Evolutionary conservation across 306 rosid genomes (phyloP), one percentile per base, ranked within the genome.

Genomic region (Hippophae tibetana): DNA sequence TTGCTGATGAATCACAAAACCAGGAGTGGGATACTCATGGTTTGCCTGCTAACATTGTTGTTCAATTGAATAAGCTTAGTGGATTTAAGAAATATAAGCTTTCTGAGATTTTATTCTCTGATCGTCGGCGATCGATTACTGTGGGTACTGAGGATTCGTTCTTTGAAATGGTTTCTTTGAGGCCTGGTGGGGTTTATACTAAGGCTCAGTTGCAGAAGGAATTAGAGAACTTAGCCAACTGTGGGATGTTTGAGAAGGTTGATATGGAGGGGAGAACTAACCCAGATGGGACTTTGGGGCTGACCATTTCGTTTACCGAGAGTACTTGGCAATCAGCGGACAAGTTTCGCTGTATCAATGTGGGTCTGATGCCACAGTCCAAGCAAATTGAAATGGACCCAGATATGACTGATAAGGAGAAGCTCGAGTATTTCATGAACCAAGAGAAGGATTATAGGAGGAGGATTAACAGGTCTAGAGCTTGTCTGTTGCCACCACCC

Each of bases 221-320:
- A 81, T 81, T 92, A 3, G 99, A 92, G 52, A 65, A 74, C 14
- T 76, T 92, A 0, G 88, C 88, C 5, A 78, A 83, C n/a, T 88
- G 95, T 48, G 99, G 99, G 47, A 92, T 92, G 99, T 92, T 92
- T 65, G 96, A 88, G 80, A 92, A 88, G 77, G 99, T 92, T 7
- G 95, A 92, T 58, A 52, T 92, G 76, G 96, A 92, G 64, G 96
- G 95, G 54, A 88, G 83, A 58, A 85, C 99, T 5, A 88, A 86
- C n/a, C 47, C 96, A 0, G 96, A 92, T 54, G 99, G 99, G 23
- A 73, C 88, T 2, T 11, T 92, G 0, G 88, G 72, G 0, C 62
- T 92, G 7, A 88, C 82, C 2, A 81, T 92, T 11, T 73, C 85
- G 1, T 92, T 85, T 70, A 76, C 81, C 0, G 99, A 92, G 76